A percentile compares a stretch with the other conserved stretches of the same genome.
Evolutionary conservation across 2,329 filamentous ascomycete species (phyloP).

Genomic region (Nannizziopsis arthrosporioides): DNA sequence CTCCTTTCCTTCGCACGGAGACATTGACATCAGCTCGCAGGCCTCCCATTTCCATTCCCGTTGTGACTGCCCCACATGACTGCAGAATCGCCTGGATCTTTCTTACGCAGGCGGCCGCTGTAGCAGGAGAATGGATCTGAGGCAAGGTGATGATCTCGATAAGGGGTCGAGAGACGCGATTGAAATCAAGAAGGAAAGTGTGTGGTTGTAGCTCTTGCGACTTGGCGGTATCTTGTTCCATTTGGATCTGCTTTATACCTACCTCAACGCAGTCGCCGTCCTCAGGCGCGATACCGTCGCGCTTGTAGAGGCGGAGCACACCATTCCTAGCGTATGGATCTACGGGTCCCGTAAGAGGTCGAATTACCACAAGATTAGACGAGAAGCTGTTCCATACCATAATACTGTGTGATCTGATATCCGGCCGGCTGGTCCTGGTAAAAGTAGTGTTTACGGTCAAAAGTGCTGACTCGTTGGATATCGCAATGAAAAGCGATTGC

Average conservation of each 20-base stretch:
- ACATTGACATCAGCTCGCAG: constrained; percentile 92
- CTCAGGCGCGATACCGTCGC: constrained; percentile 68
- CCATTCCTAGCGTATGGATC: constrained; percentile 59
- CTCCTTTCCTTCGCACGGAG: constrained; percentile 56
- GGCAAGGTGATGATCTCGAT: constrained; percentile 93
- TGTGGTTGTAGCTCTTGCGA: constrained; percentile 66
- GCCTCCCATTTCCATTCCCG: constrained; percentile 87
- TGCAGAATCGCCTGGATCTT: constrained; percentile 76
- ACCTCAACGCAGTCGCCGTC: constrained; percentile 61
- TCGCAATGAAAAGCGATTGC: constrained; percentile 73
- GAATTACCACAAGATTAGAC: neutral
- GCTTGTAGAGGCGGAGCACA: constrained; percentile 53
- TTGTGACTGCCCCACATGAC: constrained; percentile 71
- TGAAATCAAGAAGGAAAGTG: constrained; percentile 77
- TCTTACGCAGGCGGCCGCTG: constrained; percentile 75
- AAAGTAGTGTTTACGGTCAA: constrained; percentile 97
- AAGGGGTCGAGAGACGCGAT: constrained; percentile 78
- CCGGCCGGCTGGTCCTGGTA: constrained; percentile 96
- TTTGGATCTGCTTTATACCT: constrained; percentile 84
- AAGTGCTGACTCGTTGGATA: constrained; percentile 64
- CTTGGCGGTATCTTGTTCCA: constrained; percentile 97
- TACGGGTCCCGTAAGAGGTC: constrained; percentile 16
- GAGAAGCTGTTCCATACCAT: constrained; percentile 36
- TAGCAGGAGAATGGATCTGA: constrained; percentile 73
- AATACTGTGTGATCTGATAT: constrained; percentile 97